These are phyloP conservation scores for Aspergillus sojae DNA, from an alignment of 2,329 filamentous ascomycete genomes.

Conservation along the genomic window DNA sequence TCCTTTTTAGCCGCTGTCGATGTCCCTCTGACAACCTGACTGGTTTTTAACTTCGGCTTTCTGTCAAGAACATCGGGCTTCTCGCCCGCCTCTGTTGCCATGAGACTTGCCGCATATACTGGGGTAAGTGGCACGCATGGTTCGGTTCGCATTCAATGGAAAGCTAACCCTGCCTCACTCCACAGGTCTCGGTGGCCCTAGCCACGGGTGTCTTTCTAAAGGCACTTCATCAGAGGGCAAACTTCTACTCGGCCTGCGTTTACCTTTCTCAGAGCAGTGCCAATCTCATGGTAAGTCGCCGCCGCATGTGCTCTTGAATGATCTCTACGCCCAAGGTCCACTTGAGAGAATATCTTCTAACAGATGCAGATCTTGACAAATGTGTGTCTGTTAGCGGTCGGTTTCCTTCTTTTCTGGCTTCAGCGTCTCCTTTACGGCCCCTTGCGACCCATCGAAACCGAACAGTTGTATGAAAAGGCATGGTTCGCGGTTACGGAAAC, in stretches of 20 bases:
- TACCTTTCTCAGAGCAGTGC: conserved; percentile 96
- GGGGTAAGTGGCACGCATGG: conserved; percentile 45
- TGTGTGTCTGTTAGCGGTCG: conserved; percentile 78
- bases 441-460: conserved; percentile 89
- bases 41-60: conserved; percentile 10
- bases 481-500: conserved; percentile 99
- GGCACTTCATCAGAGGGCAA: conserved; percentile 90
- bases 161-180: conserved; percentile 12
- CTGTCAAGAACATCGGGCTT: conserved; percentile 34
- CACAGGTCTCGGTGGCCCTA: conserved; percentile 76
- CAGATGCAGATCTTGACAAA: conserved; percentile 80
- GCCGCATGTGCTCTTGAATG: conserved; percentile 3
- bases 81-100: conserved; percentile 32
- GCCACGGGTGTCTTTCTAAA: conserved; percentile 83
- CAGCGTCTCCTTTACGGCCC: conserved; percentile 89
- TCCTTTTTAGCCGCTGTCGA: conserved; percentile 15
- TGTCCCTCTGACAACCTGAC: conserved; percentile 19
- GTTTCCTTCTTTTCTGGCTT: conserved; percentile 79
- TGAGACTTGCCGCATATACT: conserved; percentile 55
- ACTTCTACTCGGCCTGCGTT: conserved; percentile 98
- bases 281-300: conserved; percentile 75
- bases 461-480: conserved; percentile 94
- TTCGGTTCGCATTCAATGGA: background rate
- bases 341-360: background rate
- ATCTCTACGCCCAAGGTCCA: background rate